Evolutionary conservation across 805 yeast genomes (phyloP), one percentile per base, ranked within the genome.

Genomic region (Priceomyces carsonii): DNA sequence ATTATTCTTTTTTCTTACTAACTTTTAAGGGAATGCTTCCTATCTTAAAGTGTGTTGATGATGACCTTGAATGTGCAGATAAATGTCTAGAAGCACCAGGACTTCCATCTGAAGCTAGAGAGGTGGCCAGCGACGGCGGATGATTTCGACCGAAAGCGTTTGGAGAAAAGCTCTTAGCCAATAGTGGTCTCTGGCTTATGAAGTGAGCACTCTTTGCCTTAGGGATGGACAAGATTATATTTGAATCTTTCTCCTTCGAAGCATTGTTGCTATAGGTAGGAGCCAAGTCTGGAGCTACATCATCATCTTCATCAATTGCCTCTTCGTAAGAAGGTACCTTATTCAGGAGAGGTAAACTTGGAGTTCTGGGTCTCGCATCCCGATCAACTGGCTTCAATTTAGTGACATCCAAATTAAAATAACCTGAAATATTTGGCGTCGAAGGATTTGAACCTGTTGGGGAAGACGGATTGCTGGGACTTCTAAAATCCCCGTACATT

Each of bases 281-380:
- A 2, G 61, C 55, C 39, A 49, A 38, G 2, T 51, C 55, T 31
- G 35, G 35, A 6, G 25, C 30, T 3, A 48, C 54, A 24, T 55
- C 63, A 8, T 57, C 66, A 30, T 66, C 67, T 9, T 61, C 66
- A 21, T 64, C 68, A 7, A 64, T 41, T 1, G 73, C 74, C 36
- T 64, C 62, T 5, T 55, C 56, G 38, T 68, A 68, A 23, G 69
- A 55, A 0, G 74, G 74, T 5, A 67, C 62, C 32, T 48, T 48
- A 40, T 53, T 55, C 12, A 63, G 46, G n/a, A 60, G 43, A 39
- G 63, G 63, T 9, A 62, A 27, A 14, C 25, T 33, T 7, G 51
- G 40, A 10, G 40, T 32, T 15, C 18, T 17, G 18, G 28, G 20
- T n/a, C 29, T 35, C 15, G 17, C 6, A 18, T 18, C 8, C 8